Evolutionary conservation across 148 eudicot species (phyloP), one percentile per base, ranked within the genome.

Genomic region (Rhododendron williamsianum): DNA sequence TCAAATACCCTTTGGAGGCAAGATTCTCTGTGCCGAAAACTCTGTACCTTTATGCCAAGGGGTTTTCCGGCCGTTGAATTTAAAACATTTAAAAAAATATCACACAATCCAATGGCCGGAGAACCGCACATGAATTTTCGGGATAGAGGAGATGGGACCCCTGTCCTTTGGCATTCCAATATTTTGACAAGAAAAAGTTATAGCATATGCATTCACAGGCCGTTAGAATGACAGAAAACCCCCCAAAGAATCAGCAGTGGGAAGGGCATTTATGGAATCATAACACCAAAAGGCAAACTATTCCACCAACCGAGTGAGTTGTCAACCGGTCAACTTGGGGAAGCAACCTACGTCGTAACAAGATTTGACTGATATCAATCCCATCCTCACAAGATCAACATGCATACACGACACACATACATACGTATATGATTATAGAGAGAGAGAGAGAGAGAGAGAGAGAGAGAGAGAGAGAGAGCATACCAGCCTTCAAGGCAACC

Each of bases 401-500:
- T 65, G 30, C 33, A 65, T n/a, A 63, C 11, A 23, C 69, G 3
- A 63, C 48, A 84, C 9, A 51, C 43, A 58, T 19, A 60, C 36
- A 67, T 2, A 80, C 8, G 38, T 12, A 43, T 3, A n/a, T 19
- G 45, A 15, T 54, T 12, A 19, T 0, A 43, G 76, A 30, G 19
- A 30, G 76, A 13, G 76, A 11, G 56, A 82, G 21, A 71, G 81
- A 23, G 52, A 9, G 38, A 15, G 27, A 11, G 15, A 36, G 18
- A 33, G 78, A 58, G 46, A 78, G 73, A 56, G 38, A n/a, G 58
- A 71, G 56, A 82, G 21, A 71, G 81, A 23, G 52, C 58, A 46
- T 89, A 94, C 98, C 95, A 93, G 88, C 98, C 98, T 87, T 91
- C 92, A 89, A 93, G 86, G 69, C 76, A 82, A 56, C 95, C 93